Base-by-base conservation (phyloP, 2,329 filamentous ascomycete species). In the Alternaria solani region DNA sequence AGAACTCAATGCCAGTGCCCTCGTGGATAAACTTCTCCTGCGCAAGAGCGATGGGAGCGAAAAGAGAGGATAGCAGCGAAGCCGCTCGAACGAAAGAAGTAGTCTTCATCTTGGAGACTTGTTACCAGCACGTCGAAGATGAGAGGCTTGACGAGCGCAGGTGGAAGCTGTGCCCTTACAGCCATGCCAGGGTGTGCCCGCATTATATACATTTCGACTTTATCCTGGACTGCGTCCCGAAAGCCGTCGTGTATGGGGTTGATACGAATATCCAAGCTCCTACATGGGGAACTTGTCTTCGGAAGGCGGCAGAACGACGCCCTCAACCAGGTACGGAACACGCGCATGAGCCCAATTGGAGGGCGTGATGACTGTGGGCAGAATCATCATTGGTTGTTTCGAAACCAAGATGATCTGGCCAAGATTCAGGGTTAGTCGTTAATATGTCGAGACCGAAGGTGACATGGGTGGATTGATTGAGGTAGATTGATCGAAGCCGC, bases 51-150 rank as follows among this genome's bases (percentile, higher is more conserved):
- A 66, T 43, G 16, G 74, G 57, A 44, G 63, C 64, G 59, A 75
- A 70, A 63, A 78, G 73, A 73, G 75, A 61, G 62, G 71, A 74
- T 61, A 78, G 72, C 69, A 79, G 72, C 72, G 75, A 75, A 49
- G 73, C 77, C 60, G 75, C 72, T 60, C 70, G 74, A 65, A 74
- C 64, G 64, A 77, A 62, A 56, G 67, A 69, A 59, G 70, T 73
- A 56, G 63, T 64, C 70, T 73, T 79, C 77, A 79, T 79, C 36
- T 66, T 73, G 57, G 61, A 68, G 49, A 61, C 52, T 54, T 61
- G 52, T 63, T 62, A 69, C 47, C 58, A 63, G 63, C 60, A 62
- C 61, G 60, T 62, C 64, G 58, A 62, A 57, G 26, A 69, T 54
- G 63, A 63, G 61, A 52, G 51, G 62, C 65, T 51, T 48, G 56